These are phyloP conservation scores for Balansia obtecta DNA, from an alignment of 2,329 filamentous ascomycete genomes.

Conservation along the genomic window DNA sequence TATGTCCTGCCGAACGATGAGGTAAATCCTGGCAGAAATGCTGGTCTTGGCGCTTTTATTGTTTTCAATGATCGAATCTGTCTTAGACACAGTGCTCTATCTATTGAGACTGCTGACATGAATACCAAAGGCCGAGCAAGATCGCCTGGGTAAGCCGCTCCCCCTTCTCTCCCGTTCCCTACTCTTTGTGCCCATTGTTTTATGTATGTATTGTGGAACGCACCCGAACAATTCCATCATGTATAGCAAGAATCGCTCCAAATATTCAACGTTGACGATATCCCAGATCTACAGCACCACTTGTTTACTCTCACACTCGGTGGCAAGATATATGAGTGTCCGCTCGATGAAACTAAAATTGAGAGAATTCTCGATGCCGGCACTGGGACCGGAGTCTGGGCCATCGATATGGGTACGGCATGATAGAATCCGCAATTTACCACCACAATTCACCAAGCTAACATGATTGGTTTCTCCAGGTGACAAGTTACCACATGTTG, in stretches of 20 bases:
- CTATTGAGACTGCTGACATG: not conserved
- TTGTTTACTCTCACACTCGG: constrained; percentile 21
- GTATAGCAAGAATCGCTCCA: not conserved
- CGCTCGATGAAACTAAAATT: constrained; percentile 13
- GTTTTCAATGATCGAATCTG: not conserved
- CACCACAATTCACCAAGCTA: not conserved
- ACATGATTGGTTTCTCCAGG: constrained; percentile 9
- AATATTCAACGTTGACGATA: not conserved
- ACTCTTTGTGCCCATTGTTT: not conserved
- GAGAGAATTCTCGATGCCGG: constrained; percentile 30
- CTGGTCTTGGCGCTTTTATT: not conserved
- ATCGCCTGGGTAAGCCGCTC: constrained; percentile 15
- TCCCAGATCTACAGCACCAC: constrained; percentile 23
- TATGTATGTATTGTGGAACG: not conserved
- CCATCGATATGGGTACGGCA: constrained; percentile 28
- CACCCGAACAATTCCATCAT: not conserved
- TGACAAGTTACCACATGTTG: constrained; percentile 18
- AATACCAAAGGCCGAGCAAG: constrained; percentile 15
- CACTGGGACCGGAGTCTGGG: constrained; percentile 35
- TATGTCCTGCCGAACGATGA: constrained; percentile 20
- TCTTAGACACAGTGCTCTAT: not conserved
- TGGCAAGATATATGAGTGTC: constrained; percentile 17
- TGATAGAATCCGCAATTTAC: not conserved
- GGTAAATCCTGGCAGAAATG: constrained; percentile 8
- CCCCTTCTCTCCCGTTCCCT: not conserved